These are phyloP conservation scores for Phytophthora nicotianae DNA, from an alignment of 352 stramenopile species.

Conservation along the genomic window DNA sequence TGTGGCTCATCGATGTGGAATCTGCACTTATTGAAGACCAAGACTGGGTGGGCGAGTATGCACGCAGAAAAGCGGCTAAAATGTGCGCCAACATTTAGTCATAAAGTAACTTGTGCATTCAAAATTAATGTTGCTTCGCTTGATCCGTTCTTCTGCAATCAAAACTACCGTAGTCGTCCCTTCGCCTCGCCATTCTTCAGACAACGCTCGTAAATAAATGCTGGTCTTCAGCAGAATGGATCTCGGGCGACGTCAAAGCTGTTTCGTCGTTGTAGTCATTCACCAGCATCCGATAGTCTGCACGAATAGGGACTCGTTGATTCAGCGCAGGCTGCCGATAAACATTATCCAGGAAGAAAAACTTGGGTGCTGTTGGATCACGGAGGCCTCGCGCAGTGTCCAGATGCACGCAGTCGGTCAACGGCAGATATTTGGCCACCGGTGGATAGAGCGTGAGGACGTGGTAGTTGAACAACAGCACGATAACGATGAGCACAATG, in stretches of 20 bases:
- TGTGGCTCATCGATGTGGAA: conserved; percentile 60
- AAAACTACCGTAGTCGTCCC: conserved; percentile 14
- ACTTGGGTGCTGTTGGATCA: conserved; percentile 35
- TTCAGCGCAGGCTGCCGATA: conserved; percentile 78
- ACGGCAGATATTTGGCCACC: conserved; percentile 62
- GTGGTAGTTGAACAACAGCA: conserved; percentile 73
- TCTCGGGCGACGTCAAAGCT: conserved; percentile 45
- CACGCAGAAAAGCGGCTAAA: conserved; percentile 42
- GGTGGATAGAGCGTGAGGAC: conserved; percentile 58
- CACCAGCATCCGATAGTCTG: conserved; percentile 67
- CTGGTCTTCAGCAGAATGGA: conserved; percentile 47
- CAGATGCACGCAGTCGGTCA: conserved; percentile 62
- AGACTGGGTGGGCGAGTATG: conserved; percentile 43
- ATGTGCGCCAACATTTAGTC: conserved; percentile 42
- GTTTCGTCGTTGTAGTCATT: conserved; percentile 40
- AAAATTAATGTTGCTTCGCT: background rate
- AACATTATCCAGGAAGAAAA: conserved; percentile 72
- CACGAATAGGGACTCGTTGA: conserved; percentile 47
- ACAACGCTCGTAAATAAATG: conserved; percentile 44
- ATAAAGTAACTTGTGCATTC: background rate
- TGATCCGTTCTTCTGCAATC: background rate
- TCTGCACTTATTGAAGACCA: conserved; percentile 44
- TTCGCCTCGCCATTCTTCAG: conserved; percentile 15
- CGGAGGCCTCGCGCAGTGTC: conserved; percentile 46
- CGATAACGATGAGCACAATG: conserved; percentile 40